These are phyloP conservation scores for Pestalotiopsis sp. DNA, from an alignment of 2,329 filamentous ascomycete species.

Conservation along the genomic window DNA sequence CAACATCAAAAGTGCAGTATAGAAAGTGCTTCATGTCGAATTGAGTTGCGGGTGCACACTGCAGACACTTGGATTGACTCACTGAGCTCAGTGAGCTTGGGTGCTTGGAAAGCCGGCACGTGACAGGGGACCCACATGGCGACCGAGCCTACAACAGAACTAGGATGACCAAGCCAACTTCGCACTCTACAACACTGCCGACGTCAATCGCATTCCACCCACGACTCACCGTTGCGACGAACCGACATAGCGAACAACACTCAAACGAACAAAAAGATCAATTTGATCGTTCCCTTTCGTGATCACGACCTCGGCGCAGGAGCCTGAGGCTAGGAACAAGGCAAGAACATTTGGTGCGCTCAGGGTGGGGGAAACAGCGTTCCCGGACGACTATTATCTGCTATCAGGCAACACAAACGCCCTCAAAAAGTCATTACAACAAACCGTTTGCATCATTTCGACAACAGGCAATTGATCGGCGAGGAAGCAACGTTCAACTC, in stretches of 20 bases:
- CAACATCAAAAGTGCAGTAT: too few species aligned
- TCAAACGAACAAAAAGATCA: neutral
- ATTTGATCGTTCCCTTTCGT: neutral
- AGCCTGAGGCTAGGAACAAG: neutral
- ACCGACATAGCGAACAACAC: neutral
- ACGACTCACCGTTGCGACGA: neutral
- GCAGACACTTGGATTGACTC: too few species aligned
- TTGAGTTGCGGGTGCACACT: too few species aligned
- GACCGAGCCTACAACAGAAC: conserved; percentile 11
- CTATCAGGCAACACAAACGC: neutral
- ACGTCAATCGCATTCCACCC: neutral
- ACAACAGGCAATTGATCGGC: neutral
- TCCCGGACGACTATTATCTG: neutral
- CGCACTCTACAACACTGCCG: conserved; percentile 13
- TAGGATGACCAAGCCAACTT: conserved; percentile 15
- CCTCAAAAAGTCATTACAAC: neutral
- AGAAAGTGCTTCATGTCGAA: too few species aligned
- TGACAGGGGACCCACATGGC: neutral
- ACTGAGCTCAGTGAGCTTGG: neutral
- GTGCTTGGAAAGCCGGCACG: neutral
- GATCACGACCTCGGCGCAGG: neutral
- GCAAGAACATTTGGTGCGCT: neutral
- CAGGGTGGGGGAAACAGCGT: neutral
- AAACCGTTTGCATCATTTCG: neutral
- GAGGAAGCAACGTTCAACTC: neutral